Evolutionary conservation across 331 rosid genomes (phyloP).

Genomic region (Acacia pycnantha): DNA sequence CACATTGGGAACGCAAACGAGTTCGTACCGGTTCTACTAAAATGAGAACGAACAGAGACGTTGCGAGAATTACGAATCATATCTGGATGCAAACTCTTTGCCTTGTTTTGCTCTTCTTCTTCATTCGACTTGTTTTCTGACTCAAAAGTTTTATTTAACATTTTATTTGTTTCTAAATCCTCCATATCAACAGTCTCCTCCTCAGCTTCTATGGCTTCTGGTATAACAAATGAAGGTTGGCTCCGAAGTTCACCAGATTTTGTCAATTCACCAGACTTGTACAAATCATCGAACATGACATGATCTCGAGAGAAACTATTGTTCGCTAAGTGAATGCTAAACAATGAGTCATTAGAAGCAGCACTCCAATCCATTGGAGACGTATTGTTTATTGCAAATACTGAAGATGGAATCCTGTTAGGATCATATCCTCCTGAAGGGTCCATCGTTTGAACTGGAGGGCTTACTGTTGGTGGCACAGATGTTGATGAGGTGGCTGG

Average conservation of each 20-base stretch:
- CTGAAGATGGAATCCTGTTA: constrained; percentile 60
- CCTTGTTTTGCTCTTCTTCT: background rate
- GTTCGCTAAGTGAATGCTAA: constrained; percentile 77
- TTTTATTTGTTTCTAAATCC: constrained; percentile 21
- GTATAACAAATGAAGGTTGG: constrained; percentile 29
- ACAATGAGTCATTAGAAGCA: constrained; percentile 88
- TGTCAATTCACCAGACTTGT: constrained; percentile 34
- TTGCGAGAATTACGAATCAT: constrained; percentile 28
- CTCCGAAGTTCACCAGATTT: constrained; percentile 47
- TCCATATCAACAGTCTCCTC: constrained; percentile 12
- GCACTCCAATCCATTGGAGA: constrained; percentile 74
- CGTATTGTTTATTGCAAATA: constrained; percentile 50
- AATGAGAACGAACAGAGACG: constrained; percentile 40
- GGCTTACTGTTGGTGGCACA: constrained; percentile 43
- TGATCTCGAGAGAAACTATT: constrained; percentile 58
- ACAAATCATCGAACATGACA: constrained; percentile 33
- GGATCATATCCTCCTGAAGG: constrained; percentile 57
- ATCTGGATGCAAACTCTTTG: constrained; percentile 21
- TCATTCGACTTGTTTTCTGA: constrained; percentile 12
- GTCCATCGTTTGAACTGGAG: constrained; percentile 71
- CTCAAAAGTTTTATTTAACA: constrained; percentile 24
- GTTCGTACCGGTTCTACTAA: constrained; percentile 32
- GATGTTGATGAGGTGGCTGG: constrained; percentile 18
- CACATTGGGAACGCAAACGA: constrained; percentile 70
- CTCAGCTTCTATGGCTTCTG: constrained; percentile 25